phyloP scores from a whole-genome alignment of 768 basidiomycete species.

The Pleurotus giganteus region DNA sequence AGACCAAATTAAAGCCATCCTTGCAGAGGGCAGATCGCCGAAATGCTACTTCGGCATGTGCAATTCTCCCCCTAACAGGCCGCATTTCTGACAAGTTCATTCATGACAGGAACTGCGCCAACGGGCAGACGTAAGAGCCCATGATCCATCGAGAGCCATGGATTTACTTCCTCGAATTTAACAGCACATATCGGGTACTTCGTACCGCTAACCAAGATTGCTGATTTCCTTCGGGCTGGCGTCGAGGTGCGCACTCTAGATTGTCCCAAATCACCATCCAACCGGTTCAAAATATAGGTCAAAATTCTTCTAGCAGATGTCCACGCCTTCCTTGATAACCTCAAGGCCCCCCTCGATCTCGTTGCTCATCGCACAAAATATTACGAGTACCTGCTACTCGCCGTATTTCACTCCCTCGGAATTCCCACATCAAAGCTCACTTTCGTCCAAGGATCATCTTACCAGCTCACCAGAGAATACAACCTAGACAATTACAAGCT shows the following conservation, averaged over 20 bases:
- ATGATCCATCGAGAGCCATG: constrained; percentile 4
- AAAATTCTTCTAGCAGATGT: constrained; percentile 86
- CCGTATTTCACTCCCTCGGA: constrained; percentile 85
- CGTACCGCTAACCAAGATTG: constrained; percentile 91
- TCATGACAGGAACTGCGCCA: constrained; percentile 74
- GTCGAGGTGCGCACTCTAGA: constrained; percentile 58
- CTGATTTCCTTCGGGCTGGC: constrained; percentile 92
- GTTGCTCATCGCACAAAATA: constrained; percentile 86
- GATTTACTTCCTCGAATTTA: constrained; percentile 5
- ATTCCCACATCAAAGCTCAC: constrained; percentile 83
- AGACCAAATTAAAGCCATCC: constrained; percentile 76
- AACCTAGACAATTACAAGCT: constrained; percentile 93
- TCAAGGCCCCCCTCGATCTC: constrained; percentile 93
- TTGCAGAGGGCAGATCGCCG: constrained; percentile 71
- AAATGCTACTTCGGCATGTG: constrained; percentile 91
- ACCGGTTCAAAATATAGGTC: constrained; percentile 46
- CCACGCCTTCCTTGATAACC: constrained; percentile 96
- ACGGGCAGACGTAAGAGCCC: constrained; percentile 86
- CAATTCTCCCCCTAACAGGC: constrained; percentile 10
- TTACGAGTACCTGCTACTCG: constrained; percentile 78
- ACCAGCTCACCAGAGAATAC: constrained; percentile 90
- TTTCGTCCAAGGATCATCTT: constrained; percentile 88
- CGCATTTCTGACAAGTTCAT: constrained; percentile 9
- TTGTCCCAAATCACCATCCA: constrained; percentile 14
- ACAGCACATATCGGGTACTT: constrained; percentile 97